Percentiles rank a stretch among this genome's conserved stretches.
Conservation (phyloP, 345 rosid species). For the Kernera saxatilis region DNA sequence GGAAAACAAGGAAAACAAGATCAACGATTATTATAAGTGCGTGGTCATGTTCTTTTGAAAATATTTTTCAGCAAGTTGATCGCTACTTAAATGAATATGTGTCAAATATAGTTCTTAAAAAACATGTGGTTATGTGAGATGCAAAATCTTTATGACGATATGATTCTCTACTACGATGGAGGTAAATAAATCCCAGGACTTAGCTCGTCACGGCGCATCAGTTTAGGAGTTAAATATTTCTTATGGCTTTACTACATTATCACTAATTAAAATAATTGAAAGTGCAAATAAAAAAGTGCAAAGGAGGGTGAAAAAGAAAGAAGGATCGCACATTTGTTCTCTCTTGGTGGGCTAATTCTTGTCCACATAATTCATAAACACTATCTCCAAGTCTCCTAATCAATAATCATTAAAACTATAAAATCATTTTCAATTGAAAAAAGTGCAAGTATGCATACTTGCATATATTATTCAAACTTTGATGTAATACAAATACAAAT, state of each 20-base stretch:
- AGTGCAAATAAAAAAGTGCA: slow-evolving; percentile 1
- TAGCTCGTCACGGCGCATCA: slow-evolving; percentile 27
- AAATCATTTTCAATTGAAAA: neutral
- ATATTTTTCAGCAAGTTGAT: slow-evolving; percentile 14
- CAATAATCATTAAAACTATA: neutral
- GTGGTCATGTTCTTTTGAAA: slow-evolving; percentile 4
- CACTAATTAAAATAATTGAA: slow-evolving; percentile 17
- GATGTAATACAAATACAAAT: neutral
- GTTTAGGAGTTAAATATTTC: slow-evolving; percentile 9
- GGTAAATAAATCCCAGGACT: slow-evolving; percentile 5
- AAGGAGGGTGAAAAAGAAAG: slow-evolving; percentile 11
- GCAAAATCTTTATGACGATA: slow-evolving; percentile 2
- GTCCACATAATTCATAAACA: slow-evolving; percentile 20
- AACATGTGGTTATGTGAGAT: slow-evolving; percentile 22
- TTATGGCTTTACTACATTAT: slow-evolving; percentile 17
- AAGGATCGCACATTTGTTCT: slow-evolving; percentile 10
- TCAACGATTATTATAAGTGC: neutral
- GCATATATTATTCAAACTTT: slow-evolving; percentile 10
- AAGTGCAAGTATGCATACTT: neutral
- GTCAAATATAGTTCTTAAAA: neutral
- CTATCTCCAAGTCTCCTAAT: slow-evolving; percentile 9
- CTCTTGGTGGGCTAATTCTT: slow-evolving; percentile 22
- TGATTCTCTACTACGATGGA: neutral
- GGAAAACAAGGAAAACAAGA: neutral
- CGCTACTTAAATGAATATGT: neutral